These are phyloP conservation scores for Monosporascus sp. DNA, from an alignment of 2,329 filamentous ascomycete genomes.

Conservation along the genomic window DNA sequence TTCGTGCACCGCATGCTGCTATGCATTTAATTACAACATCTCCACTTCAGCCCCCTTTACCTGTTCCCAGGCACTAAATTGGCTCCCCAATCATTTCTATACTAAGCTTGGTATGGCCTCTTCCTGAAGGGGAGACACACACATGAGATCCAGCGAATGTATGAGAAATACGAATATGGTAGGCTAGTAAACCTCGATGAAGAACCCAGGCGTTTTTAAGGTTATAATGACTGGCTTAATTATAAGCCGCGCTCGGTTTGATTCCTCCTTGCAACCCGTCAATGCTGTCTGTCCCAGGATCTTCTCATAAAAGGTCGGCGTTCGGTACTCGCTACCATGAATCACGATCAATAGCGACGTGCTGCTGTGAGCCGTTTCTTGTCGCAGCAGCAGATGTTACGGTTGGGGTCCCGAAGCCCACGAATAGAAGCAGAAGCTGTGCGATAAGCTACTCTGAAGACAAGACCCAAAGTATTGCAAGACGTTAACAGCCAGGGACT, in stretches of 20 bases:
- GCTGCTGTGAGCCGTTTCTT: constrained; percentile 21
- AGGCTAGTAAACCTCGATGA: constrained; percentile 3
- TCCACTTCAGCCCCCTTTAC: constrained; percentile 6
- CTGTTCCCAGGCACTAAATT: constrained; percentile 9
- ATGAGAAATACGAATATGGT: constrained; percentile 4
- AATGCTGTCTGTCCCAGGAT: background rate
- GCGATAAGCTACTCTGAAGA: constrained; percentile 15
- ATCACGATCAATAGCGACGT: constrained; percentile 15
- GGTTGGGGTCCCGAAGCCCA: constrained; percentile 22
- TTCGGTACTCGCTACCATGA: constrained; percentile 19
- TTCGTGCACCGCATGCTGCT: constrained; percentile 1
- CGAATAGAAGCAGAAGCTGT: constrained; percentile 16
- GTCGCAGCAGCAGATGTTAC: constrained; percentile 20
- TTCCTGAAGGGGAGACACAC: constrained; percentile 5
- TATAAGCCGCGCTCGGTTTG: background rate
- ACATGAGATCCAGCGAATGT: constrained; percentile 8
- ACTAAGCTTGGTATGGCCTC: constrained; percentile 11
- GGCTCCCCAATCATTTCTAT: constrained; percentile 4
- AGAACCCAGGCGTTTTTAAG: background rate
- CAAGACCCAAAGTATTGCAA: no score
- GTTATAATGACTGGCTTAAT: background rate
- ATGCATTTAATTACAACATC: constrained; percentile 8
- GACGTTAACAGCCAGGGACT: no score
- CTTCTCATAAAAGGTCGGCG: background rate
- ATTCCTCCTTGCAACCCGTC: background rate